phyloP scores from a whole-genome alignment of 2,329 filamentous ascomycete genomes.

The Leptographium lundbergii region DNA sequence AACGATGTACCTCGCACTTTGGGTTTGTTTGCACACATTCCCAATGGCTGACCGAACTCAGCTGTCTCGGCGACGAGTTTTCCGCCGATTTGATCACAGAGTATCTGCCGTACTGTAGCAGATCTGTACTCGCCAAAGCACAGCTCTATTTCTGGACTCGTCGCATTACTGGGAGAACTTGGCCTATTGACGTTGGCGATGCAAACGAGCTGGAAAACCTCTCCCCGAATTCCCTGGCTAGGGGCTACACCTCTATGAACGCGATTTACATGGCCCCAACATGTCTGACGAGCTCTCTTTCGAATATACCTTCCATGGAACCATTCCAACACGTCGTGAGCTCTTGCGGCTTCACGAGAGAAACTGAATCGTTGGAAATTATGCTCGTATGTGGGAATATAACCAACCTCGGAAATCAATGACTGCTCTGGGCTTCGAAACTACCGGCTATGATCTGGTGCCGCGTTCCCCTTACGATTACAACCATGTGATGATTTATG shows the following conservation, averaged over 20 bases:
- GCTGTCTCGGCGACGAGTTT: not conserved
- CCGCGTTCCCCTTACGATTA: no score
- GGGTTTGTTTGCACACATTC: not conserved
- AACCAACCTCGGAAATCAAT: not conserved
- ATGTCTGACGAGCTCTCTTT: not conserved
- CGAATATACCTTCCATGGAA: not conserved
- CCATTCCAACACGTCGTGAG: not conserved
- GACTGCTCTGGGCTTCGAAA: not conserved
- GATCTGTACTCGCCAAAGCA: not conserved
- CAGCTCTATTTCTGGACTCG: not conserved
- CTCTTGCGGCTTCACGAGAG: not conserved
- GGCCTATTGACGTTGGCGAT: not conserved
- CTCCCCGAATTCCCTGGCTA: not conserved
- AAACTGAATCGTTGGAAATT: not conserved
- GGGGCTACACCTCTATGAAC: not conserved
- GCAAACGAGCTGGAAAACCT: not conserved
- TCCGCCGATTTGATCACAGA: not conserved
- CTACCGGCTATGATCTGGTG: not conserved
- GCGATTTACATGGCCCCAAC: not conserved
- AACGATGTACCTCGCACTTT: not conserved
- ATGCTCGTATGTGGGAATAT: not conserved
- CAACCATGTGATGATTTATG: not conserved
- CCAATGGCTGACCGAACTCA: constrained; percentile 1
- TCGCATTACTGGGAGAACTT: not conserved
- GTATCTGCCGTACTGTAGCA: not conserved